Evolutionary conservation across 1,284 basidiomycete genomes (phyloP).

Genomic region (Apiotrichum brassicae): DNA sequence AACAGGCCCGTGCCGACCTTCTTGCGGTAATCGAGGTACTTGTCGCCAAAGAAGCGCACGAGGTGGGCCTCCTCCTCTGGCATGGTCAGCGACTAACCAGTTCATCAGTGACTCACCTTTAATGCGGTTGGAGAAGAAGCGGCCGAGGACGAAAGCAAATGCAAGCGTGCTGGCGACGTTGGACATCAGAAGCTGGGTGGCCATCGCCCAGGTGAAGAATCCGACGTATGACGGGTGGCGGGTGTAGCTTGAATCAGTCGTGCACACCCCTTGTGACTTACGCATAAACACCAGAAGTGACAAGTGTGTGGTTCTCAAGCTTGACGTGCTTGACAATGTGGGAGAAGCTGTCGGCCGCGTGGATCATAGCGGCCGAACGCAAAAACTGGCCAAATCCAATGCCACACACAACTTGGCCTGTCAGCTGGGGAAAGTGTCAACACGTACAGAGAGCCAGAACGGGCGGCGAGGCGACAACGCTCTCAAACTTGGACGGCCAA

Average conservation of each 20-base stretch:
- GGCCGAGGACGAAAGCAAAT: conserved; percentile 59
- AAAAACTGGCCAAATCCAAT: conserved; percentile 68
- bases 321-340: conserved; percentile 71
- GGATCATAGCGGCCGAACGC: conserved; percentile 89
- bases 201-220: conserved; percentile 96
- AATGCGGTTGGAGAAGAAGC: conserved; percentile 80
- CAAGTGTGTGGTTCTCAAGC: conserved; percentile 65
- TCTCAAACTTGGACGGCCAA: conserved; percentile 42
- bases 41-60: conserved; percentile 71
- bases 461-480: conserved; percentile 23
- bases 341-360: conserved; percentile 87
- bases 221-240: conserved; percentile 96
- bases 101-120: conserved; percentile 53
- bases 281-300: conserved; percentile 80
- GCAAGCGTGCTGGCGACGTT: conserved; percentile 61
- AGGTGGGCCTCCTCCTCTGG: conserved; percentile 68
- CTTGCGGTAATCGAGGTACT: conserved; percentile 64
- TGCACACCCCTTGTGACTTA: conserved; percentile 42
- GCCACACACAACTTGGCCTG: too few relatives aligned
- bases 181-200: conserved; percentile 86
- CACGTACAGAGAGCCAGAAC: conserved; percentile 42
- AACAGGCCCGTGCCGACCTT: conserved; percentile 68
- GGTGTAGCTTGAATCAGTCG: conserved; percentile 58
- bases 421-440: conserved; percentile 5
- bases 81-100: background rate